Base-by-base conservation (phyloP, 352 stramenopile genomes). In the Phytophthora brassicae region DNA sequence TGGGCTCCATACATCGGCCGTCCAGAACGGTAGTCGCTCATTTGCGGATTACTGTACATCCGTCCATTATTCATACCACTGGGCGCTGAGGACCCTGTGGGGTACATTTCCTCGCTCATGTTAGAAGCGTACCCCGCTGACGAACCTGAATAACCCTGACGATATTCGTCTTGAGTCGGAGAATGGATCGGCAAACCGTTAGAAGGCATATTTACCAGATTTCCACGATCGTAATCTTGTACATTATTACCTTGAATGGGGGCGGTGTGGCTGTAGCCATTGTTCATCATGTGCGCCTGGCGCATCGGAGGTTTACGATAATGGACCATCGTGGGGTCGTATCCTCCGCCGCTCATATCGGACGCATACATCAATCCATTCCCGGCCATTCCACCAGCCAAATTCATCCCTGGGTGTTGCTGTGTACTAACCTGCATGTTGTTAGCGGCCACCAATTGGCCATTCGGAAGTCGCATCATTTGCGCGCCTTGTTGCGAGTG, bases 51-150 rank as follows among this genome's bases (percentile, higher is more conserved):
- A 29, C 51, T 59, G 64, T 80, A 83, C 41, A 78, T 59, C 19
- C 51, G 39, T 9, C 55, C 66, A 26, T 60, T 66, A 29, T 60
- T 70, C 56, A 67, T 68, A 29, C 50, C 62, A 58, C 49, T 67
- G 29, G 67, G 35, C 16, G 63, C 56, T 47, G 50, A 75, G 3
- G 64, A 50, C 35, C 46, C 68, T 5, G 62, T 53, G 13, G 69
- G 56, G 62, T 87, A 90, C 67, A 88, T 72, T 42, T 72, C 72
- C 46, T 60, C 51, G 53, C 77, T 81, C 63, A 84, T 72, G 53
- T 73, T 66, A 8, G 58, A 46, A 42, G 36, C 49, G 60, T 77
- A 77, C 9, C 44, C 49, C 31, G 52, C 38, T 17, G 60, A 64
- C 20, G 44, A 42, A 17, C 23, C 44, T 9, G 56, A 14, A 24